Percentiles rank a stretch among this genome's conserved stretches.
Conservation (phyloP, 306 rosid species). For the Casuarina equisetifolia region DNA sequence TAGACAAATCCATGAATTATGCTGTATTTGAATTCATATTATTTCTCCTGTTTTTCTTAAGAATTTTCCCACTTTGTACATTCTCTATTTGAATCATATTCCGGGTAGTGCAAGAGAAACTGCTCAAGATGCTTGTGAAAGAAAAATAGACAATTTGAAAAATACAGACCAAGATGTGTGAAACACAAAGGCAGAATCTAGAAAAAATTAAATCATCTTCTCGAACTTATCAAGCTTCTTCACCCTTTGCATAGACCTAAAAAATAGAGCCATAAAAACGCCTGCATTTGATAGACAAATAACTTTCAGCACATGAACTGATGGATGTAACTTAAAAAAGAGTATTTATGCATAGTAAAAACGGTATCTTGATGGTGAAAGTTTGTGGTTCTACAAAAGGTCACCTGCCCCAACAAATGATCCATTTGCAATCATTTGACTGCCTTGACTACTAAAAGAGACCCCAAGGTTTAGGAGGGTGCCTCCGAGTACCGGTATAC, state of each 20-base stretch:
- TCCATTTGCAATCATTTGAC: conserved; percentile 63
- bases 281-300: conserved; percentile 49
- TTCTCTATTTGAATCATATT: too few species aligned
- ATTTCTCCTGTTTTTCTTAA: too few species aligned
- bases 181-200: conserved; percentile 27
- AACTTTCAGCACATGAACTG: conserved; percentile 15
- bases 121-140: too few species aligned
- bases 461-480: conserved; percentile 81
- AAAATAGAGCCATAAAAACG: conserved; percentile 52
- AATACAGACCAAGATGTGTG: conserved; percentile 4
- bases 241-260: conserved; percentile 75
- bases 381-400: not conserved
- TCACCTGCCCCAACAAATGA: conserved; percentile 89
- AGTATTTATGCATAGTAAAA: not conserved
- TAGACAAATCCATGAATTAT: too few species aligned
- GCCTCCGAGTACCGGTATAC: conserved; percentile 83
- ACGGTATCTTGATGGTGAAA: conserved; percentile 4
- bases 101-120: too few species aligned
- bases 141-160: not conserved
- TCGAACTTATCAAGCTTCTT: conserved; percentile 76
- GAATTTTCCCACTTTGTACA: too few species aligned
- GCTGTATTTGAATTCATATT: too few species aligned
- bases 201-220: conserved; percentile 57
- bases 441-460: conserved; percentile 75
- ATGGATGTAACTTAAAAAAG: not conserved